Evolutionary conservation across 306 rosid species (phyloP), one percentile per base, ranked within the genome.

Genomic region (Begonia masoniana): DNA sequence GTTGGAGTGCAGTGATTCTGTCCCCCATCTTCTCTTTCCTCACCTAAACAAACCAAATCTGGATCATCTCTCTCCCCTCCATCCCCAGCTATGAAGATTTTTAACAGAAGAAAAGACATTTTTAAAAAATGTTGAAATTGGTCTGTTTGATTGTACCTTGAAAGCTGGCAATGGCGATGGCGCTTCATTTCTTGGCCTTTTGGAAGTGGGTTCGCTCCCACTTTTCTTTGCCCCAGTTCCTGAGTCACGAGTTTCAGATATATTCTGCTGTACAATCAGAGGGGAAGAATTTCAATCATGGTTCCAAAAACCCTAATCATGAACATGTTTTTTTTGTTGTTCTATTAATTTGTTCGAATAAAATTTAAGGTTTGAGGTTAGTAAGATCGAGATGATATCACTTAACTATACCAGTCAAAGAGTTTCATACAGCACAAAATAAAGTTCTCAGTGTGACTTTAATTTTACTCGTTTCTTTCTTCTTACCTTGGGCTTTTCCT

Each of bases 1-100:
- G 99, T 77, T 91, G 99, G 75, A 91, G 99, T 31, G 96, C 99
- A 83, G 94, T 91, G 93, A 91, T 86, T 91, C 99, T 86, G 96
- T 91, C 99, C 79, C 99, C 99, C 99, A 91, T 91, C 82, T 92
- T 92, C 79, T 92, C 96, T 74, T 92, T 92, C 77, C 96, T 86
- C 77, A 86, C 95, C 99, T 92, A 62, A 66, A 7, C 39, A 55
- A 69, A 60, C 52, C 59, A 62, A 57, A 78, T 46, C 56, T 4
- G 87, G 86, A 83, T 83, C 77, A 83, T 80, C 74, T 87, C 94
- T 70, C 83, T 87, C 24, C 2, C 24, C 24, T 21, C 24, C 2
- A 21, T 21, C 24, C 24, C 39, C 39, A 31, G 39, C 39, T 31
- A 31, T 4, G 9, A 7, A 31, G 8, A 31, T 31, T 31, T 31